Evolutionary conservation across 164 flowering plant species (phyloP).

Genomic region (Aristolochia californica): DNA sequence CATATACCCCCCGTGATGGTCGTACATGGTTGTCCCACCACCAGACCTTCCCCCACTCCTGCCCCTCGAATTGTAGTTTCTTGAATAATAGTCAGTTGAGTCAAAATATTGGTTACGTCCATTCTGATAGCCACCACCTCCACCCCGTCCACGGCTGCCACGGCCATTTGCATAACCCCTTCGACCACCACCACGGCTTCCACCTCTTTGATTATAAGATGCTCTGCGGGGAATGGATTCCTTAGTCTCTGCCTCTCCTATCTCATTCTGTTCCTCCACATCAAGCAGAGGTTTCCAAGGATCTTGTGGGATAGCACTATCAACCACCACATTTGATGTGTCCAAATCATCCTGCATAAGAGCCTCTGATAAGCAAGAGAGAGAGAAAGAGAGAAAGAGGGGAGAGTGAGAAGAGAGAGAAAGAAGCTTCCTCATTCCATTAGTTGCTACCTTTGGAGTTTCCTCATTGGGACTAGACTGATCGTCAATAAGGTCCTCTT

Average conservation of each 20-base stretch:
- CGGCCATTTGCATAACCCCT: slow-evolving; percentile 58
- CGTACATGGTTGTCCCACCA: slow-evolving; percentile 31
- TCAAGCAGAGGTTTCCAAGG: slow-evolving; percentile 24
- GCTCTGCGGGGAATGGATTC: slow-evolving; percentile 34
- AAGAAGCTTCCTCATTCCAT: background rate
- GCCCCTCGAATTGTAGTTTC: slow-evolving; percentile 38
- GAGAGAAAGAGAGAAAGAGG: background rate
- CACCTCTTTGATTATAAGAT: slow-evolving; percentile 58
- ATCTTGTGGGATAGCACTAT: slow-evolving; percentile 29
- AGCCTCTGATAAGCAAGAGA: slow-evolving; percentile 1
- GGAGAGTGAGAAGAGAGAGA: background rate
- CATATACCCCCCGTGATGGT: slow-evolving; percentile 27
- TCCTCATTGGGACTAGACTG: slow-evolving; percentile 34
- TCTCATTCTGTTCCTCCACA: slow-evolving; percentile 15
- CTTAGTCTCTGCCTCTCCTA: slow-evolving; percentile 26
- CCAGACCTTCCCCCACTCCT: slow-evolving; percentile 46
- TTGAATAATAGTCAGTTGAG: slow-evolving; percentile 41
- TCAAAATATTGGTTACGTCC: slow-evolving; percentile 53
- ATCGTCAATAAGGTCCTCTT: slow-evolving; percentile 28
- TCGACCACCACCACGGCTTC: slow-evolving; percentile 47
- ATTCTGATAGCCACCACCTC: slow-evolving; percentile 58
- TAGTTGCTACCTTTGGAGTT: slow-evolving; percentile 27
- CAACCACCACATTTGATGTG: slow-evolving; percentile 17
- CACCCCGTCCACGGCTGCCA: slow-evolving; percentile 53
- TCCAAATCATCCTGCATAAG: slow-evolving; percentile 36